Percentiles rank a stretch among this genome's conserved stretches.
Conservation (phyloP, 768 basidiomycete species). For the Tylopilus intermedius region DNA sequence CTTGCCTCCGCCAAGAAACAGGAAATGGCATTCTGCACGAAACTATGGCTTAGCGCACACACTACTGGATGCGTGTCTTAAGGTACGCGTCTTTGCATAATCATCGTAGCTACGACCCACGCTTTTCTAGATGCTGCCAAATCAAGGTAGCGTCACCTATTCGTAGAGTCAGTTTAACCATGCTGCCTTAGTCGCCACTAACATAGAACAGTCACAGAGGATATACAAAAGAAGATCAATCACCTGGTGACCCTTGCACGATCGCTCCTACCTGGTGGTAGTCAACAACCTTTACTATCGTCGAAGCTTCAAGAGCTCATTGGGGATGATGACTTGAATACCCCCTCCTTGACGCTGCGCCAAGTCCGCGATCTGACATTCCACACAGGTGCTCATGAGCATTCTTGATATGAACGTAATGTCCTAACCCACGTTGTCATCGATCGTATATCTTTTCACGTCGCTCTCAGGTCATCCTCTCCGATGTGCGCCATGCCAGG, state of each 20-base stretch:
- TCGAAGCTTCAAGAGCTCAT: constrained; percentile 32
- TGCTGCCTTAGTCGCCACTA: background rate
- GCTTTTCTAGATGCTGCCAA: constrained; percentile 39
- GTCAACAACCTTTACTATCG: constrained; percentile 28
- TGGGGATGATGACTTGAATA: constrained; percentile 29
- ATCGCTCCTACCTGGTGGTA: constrained; percentile 36
- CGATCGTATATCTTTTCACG: constrained; percentile 41
- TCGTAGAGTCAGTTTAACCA: constrained; percentile 19
- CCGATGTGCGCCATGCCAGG: constrained; percentile 25
- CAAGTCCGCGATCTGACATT: constrained; percentile 38
- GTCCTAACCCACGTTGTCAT: constrained; percentile 36
- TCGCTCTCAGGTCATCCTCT: constrained; percentile 34
- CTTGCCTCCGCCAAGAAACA: constrained; percentile 37
- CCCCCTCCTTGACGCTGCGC: constrained; percentile 30
- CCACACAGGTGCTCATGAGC: constrained; percentile 32
- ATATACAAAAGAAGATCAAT: constrained; percentile 35
- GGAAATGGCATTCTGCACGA: constrained; percentile 32
- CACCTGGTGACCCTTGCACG: constrained; percentile 39
- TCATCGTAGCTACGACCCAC: background rate
- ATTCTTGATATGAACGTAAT: constrained; percentile 37
- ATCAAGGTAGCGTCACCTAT: constrained; percentile 31
- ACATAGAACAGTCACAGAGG: constrained; percentile 27
- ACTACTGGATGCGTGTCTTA: constrained; percentile 33
- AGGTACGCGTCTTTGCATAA: constrained; percentile 22
- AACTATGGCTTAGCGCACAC: constrained; percentile 43